phyloP scores from a whole-genome alignment of 306 rosid genomes.

The Carpinus viminea region DNA sequence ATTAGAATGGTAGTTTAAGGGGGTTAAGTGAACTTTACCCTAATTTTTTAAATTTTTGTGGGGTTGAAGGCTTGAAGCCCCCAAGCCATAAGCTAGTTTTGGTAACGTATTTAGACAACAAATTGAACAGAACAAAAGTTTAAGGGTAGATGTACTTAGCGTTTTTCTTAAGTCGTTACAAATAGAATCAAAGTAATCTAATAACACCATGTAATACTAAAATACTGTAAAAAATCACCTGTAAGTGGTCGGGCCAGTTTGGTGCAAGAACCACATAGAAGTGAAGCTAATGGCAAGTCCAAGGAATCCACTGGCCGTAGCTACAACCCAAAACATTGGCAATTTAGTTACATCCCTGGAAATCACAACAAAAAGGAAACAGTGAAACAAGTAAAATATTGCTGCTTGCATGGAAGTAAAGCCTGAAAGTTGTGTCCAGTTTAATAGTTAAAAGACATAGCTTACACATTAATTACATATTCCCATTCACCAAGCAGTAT shows the following conservation, averaged over 20 bases:
- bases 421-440: not conserved
- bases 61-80: too few relatives aligned
- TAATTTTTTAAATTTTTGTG: too few relatives aligned
- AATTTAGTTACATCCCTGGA: conserved; percentile 66
- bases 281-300: conserved; percentile 94
- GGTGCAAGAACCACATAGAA: conserved; percentile 92
- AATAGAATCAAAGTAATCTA: too few relatives aligned
- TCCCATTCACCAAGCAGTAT: conserved; percentile 70
- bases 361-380: conserved; percentile 17
- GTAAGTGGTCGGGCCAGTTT: conserved; percentile 89
- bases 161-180: too few relatives aligned
- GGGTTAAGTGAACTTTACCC: too few relatives aligned
- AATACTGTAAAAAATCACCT: conserved; percentile 36
- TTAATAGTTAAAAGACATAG: not conserved
- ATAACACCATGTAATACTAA: too few relatives aligned
- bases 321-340: conserved; percentile 72
- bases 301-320: conserved; percentile 81
- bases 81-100: too few relatives aligned
- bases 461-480: conserved; percentile 74
- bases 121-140: too few relatives aligned
- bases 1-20: too few relatives aligned
- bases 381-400: conserved; percentile 18
- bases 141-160: too few relatives aligned
- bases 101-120: too few relatives aligned
- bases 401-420: conserved; percentile 7